These are phyloP conservation scores for Elongisporangium anandrum DNA, from an alignment of 352 stramenopile species.

Conservation along the genomic window DNA sequence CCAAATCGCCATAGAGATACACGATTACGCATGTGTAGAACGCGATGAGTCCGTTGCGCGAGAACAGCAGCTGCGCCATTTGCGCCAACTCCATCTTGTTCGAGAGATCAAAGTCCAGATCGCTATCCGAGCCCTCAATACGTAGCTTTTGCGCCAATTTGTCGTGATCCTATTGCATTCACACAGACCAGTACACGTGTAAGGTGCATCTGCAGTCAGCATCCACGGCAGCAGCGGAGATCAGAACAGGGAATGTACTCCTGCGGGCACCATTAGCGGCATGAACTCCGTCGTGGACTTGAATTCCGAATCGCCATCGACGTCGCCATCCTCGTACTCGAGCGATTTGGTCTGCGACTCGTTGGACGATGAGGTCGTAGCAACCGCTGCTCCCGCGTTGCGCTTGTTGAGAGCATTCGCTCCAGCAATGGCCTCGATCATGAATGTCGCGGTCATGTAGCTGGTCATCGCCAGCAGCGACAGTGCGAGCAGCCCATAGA, in stretches of 20 bases:
- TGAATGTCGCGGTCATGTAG: slow-evolving; percentile 85
- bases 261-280: slow-evolving; percentile 66
- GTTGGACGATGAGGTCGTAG: slow-evolving; percentile 7
- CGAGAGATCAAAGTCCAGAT: slow-evolving; percentile 68
- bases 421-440: slow-evolving; percentile 79
- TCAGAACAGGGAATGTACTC: slow-evolving; percentile 38
- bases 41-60: slow-evolving; percentile 48
- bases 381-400: slow-evolving; percentile 25
- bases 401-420: slow-evolving; percentile 73
- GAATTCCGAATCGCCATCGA: slow-evolving; percentile 33
- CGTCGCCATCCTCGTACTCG: slow-evolving; percentile 26
- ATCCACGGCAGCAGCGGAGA: slow-evolving; percentile 4
- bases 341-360: slow-evolving; percentile 14
- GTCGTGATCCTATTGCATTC: slow-evolving; percentile 36
- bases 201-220: neutral
- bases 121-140: slow-evolving; percentile 18
- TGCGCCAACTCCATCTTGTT: slow-evolving; percentile 85
- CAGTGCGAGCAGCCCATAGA: slow-evolving; percentile 68
- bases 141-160: slow-evolving; percentile 46
- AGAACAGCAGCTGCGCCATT: slow-evolving; percentile 81
- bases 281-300: slow-evolving; percentile 53
- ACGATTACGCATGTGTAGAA: slow-evolving; percentile 81
- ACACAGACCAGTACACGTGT: slow-evolving; percentile 5
- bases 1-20: slow-evolving; percentile 85
- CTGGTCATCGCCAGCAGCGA: slow-evolving; percentile 56